Conservation (phyloP, 2,329 filamentous ascomycete genomes). For the Westerdykella sp. region DNA sequence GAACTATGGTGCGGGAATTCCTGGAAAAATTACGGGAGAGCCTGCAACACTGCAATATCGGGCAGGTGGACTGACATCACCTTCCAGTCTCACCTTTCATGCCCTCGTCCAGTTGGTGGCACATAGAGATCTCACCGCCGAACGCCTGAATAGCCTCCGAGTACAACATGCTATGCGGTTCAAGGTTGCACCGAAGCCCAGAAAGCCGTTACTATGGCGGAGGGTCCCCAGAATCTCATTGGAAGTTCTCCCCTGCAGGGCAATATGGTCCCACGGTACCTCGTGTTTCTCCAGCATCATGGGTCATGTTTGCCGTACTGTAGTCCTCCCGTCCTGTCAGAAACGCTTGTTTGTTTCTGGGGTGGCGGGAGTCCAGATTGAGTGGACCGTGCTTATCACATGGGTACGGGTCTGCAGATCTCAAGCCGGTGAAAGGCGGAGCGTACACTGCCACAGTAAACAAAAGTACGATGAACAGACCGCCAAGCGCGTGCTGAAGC, state of each 20-base stretch:
- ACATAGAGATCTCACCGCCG: no score
- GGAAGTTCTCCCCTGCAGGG: constrained; percentile 4
- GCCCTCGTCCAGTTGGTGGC: no score
- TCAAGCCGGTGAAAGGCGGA: neutral
- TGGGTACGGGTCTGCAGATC: neutral
- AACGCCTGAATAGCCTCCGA: neutral
- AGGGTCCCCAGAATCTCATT: constrained; percentile 2
- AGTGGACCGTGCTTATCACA: constrained; percentile 10
- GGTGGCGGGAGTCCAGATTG: no score
- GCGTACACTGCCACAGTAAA: neutral
- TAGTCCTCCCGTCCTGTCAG: constrained; percentile 7
- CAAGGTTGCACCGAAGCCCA: neutral
- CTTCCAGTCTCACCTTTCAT: no score
- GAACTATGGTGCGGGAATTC: no score
- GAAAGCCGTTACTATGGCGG: neutral
- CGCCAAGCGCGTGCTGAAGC: no score
- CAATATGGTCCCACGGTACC: constrained; percentile 10
- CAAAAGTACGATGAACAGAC: no score
- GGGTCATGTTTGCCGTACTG: constrained; percentile 2
- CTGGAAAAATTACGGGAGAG: no score
- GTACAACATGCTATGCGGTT: neutral
- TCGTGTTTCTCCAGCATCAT: constrained; percentile 21
- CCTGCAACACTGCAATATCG: no score
- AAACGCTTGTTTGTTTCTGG: constrained; percentile 17
- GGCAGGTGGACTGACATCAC: no score